phyloP scores from a whole-genome alignment of 306 rosid genomes.

The Quercus ilex region DNA sequence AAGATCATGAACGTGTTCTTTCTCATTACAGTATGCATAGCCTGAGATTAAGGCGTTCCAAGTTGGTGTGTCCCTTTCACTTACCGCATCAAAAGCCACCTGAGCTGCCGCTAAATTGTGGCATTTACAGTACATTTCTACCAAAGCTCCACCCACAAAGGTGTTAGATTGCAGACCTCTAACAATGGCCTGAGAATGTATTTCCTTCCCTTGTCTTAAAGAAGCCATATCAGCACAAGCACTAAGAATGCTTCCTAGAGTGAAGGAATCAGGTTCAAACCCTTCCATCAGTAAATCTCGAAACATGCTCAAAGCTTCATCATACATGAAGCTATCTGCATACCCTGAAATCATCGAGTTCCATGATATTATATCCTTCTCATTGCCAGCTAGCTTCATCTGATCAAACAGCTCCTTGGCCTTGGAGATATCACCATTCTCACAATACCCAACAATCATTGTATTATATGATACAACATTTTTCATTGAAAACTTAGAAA shows the following conservation, averaged over 20 bases:
- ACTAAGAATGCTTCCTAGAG: conserved; percentile 51
- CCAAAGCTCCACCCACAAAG: conserved; percentile 61
- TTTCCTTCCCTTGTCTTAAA: conserved; percentile 38
- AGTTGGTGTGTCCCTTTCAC: conserved; percentile 47
- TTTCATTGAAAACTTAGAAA: conserved; percentile 38
- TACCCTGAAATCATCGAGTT: conserved; percentile 56
- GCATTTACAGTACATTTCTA: conserved; percentile 54
- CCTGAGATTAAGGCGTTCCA: conserved; percentile 60
- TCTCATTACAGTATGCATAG: conserved; percentile 29
- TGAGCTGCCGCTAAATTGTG: conserved; percentile 37
- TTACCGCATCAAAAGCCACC: conserved; percentile 40
- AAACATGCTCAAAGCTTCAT: conserved; percentile 40
- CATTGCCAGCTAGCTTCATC: conserved; percentile 29
- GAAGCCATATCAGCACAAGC: conserved; percentile 42
- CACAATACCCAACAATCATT: conserved; percentile 53
- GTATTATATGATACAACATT: conserved; percentile 42
- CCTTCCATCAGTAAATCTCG: conserved; percentile 34
- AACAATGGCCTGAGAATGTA: conserved; percentile 42
- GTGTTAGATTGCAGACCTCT: conserved; percentile 45
- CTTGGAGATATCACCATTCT: conserved; percentile 32
- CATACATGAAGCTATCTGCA: conserved; percentile 25
- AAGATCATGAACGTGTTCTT: conserved; percentile 27
- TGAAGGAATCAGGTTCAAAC: conserved; percentile 45
- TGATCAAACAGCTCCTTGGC: conserved; percentile 50
- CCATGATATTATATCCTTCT: conserved; percentile 45